Conservation (phyloP, 2,329 filamentous ascomycete species). For the Thielaviopsis cerberus region DNA sequence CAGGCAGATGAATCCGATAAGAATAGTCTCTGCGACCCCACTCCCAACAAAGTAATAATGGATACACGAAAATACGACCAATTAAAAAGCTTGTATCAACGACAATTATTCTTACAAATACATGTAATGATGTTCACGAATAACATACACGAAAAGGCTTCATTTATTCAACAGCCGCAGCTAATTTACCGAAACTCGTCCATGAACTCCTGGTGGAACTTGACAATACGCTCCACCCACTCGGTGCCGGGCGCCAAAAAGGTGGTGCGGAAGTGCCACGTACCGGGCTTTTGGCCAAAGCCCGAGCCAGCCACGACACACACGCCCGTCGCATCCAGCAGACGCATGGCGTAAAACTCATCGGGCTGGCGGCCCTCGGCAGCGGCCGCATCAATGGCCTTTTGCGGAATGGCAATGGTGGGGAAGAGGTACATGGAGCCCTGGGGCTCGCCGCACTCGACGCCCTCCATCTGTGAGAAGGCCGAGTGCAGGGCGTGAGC, state of each 20-base stretch:
- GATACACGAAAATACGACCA: background rate
- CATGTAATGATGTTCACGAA: background rate
- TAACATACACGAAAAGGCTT: background rate
- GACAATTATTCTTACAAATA: background rate
- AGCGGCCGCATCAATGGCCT: slow-evolving; percentile 58
- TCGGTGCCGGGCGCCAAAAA: slow-evolving; percentile 93
- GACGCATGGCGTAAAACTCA: slow-evolving; percentile 81
- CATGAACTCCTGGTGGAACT: slow-evolving; percentile 88
- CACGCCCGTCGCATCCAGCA: slow-evolving; percentile 85
- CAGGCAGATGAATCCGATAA: background rate
- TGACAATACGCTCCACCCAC: slow-evolving; percentile 71
- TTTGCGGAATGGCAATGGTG: slow-evolving; percentile 60
- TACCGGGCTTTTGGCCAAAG: slow-evolving; percentile 84
- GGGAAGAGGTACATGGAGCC: slow-evolving; percentile 99
- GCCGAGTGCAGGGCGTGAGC: slow-evolving; percentile 75
- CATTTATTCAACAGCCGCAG: background rate
- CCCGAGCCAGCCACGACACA: slow-evolving; percentile 85
- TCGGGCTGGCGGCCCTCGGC: slow-evolving; percentile 59
- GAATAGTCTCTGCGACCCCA: no score
- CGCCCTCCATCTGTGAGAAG: slow-evolving; percentile 88
- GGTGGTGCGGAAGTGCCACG: slow-evolving; percentile 86
- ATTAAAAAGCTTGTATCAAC: background rate
- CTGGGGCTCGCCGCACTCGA: slow-evolving; percentile 75
- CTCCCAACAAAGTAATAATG: background rate
- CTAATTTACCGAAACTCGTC: slow-evolving; percentile 44